Conservation (phyloP, 805 yeast genomes). For the Spathaspora gorwiae region DNA sequence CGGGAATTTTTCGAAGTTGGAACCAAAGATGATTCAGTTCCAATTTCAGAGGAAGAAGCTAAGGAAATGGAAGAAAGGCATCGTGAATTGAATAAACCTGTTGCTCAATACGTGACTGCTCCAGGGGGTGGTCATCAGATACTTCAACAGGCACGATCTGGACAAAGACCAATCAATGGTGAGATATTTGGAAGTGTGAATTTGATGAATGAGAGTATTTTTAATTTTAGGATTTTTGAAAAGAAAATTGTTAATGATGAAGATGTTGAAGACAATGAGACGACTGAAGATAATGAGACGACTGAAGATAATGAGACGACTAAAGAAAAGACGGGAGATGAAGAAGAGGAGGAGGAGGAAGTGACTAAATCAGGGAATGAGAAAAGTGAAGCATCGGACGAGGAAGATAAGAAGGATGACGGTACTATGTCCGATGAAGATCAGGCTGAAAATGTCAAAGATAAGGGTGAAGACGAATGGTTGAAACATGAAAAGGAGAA, state of each 20-base stretch:
- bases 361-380: slow-evolving; percentile 26
- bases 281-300: not conserved
- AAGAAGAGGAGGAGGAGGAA: slow-evolving; percentile 11
- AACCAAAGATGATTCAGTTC: slow-evolving; percentile 22
- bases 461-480: slow-evolving; percentile 8
- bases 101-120: not conserved
- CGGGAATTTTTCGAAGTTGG: slow-evolving; percentile 27
- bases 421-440: not conserved
- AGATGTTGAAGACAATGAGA: not conserved
- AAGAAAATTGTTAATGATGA: slow-evolving; percentile 4
- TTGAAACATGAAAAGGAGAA: slow-evolving; percentile 29
- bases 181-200: slow-evolving; percentile 35
- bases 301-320: not conserved
- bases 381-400: not conserved
- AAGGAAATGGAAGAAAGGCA: slow-evolving; percentile 29
- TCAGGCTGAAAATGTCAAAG: not conserved
- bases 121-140: slow-evolving; percentile 1
- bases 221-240: slow-evolving; percentile 30
- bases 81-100: slow-evolving; percentile 4
- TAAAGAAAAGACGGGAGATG: not conserved
- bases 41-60: slow-evolving; percentile 27
- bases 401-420: slow-evolving; percentile 3
- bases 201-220: slow-evolving; percentile 32
- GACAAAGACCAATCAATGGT: slow-evolving; percentile 2
- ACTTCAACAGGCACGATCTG: not conserved